Evolutionary conservation across 768 basidiomycete genomes (phyloP).

Genomic region (Russula dissimulans): DNA sequence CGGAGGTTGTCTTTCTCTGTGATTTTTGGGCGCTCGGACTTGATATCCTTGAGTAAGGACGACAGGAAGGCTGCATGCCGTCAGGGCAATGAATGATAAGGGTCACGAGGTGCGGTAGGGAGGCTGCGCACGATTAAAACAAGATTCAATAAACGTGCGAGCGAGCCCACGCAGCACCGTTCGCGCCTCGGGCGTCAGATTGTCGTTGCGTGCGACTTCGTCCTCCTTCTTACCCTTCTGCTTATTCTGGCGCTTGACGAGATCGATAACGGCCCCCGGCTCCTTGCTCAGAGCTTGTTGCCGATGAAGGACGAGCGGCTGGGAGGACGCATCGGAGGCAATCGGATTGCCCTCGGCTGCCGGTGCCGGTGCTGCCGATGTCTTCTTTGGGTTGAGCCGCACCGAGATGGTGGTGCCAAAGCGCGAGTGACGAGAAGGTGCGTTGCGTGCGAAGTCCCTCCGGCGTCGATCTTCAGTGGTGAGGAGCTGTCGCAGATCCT

Average conservation of each 20-base stretch:
- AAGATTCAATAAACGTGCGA: slow-evolving; percentile 63
- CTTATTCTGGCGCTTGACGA: slow-evolving; percentile 40
- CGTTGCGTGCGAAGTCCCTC: slow-evolving; percentile 41
- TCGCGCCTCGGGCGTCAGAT: slow-evolving; percentile 56
- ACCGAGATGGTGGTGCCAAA: slow-evolving; percentile 95
- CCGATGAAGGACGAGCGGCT: slow-evolving; percentile 71
- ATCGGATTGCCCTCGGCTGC: slow-evolving; percentile 23
- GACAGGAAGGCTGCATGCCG: slow-evolving; percentile 67
- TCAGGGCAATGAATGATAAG: not conserved
- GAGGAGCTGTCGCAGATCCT: slow-evolving; percentile 66
- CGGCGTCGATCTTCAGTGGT: slow-evolving; percentile 64
- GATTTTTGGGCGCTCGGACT: slow-evolving; percentile 83
- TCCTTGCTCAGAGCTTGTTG: slow-evolving; percentile 71
- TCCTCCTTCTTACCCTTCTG: slow-evolving; percentile 54
- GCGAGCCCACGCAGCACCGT: slow-evolving; percentile 60
- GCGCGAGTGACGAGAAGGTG: slow-evolving; percentile 79
- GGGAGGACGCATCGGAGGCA: slow-evolving; percentile 30
- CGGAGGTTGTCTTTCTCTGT: slow-evolving; percentile 93
- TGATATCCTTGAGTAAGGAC: slow-evolving; percentile 84
- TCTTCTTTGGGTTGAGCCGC: slow-evolving; percentile 51
- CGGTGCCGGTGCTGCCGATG: slow-evolving; percentile 19
- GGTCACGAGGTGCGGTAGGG: not conserved
- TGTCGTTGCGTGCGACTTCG: slow-evolving; percentile 60
- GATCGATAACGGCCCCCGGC: slow-evolving; percentile 61
- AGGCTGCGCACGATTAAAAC: slow-evolving; percentile 73